Evolutionary conservation across 495 filamentous ascomycete genomes (phyloP).

Genomic region (Astrothelium macrocarpum): DNA sequence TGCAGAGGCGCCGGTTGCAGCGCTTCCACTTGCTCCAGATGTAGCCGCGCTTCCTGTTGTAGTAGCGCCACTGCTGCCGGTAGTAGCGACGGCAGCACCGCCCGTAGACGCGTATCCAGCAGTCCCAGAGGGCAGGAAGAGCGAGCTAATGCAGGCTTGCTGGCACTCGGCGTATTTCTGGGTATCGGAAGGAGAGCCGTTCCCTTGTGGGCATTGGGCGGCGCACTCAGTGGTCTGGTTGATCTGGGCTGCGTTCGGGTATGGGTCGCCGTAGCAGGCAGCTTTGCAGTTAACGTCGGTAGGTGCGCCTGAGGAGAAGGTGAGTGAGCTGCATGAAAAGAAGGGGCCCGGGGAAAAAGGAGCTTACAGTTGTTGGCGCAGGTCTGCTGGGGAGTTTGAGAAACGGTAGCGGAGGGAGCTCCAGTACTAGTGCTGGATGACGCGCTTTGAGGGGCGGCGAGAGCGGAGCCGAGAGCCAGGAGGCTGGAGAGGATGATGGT

Average conservation of each 20-base stretch:
- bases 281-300: slow-evolving; percentile 10
- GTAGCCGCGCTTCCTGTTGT: background rate
- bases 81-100: background rate
- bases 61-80: background rate
- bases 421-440: background rate
- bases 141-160: slow-evolving; percentile 9
- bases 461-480: background rate
- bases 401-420: background rate
- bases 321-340: background rate
- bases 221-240: slow-evolving; percentile 8
- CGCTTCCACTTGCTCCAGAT: background rate
- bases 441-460: background rate
- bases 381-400: background rate
- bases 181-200: slow-evolving; percentile 5
- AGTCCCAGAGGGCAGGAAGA: slow-evolving; percentile 6
- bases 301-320: background rate
- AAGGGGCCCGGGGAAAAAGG: background rate
- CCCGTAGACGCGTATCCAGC: background rate
- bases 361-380: slow-evolving; percentile 1
- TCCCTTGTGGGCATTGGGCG: slow-evolving; percentile 10
- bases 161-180: slow-evolving; percentile 8
- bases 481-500: background rate
- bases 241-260: slow-evolving; percentile 9
- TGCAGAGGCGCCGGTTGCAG: background rate
- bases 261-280: slow-evolving; percentile 6